Evolutionary conservation across 2,329 filamentous ascomycete species (phyloP).

Genomic region (Xylaria sp.): DNA sequence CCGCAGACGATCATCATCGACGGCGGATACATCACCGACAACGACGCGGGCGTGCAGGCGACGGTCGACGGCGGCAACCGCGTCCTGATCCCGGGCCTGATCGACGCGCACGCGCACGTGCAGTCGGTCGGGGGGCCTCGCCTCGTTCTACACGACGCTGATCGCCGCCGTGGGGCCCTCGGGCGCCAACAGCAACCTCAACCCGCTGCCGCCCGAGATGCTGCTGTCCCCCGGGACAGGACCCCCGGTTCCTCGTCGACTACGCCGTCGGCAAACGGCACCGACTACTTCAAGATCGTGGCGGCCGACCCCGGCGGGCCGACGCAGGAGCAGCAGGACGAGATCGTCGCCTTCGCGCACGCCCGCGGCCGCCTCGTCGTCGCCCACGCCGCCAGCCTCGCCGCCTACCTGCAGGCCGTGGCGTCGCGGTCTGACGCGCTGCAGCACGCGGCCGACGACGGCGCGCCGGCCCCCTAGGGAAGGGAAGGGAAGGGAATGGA

Average conservation of each 20-base stretch:
- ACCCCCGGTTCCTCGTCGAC: slow-evolving; percentile 19
- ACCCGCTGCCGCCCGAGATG: slow-evolving; percentile 13
- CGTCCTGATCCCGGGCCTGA: slow-evolving; percentile 36
- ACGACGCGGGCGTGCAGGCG: slow-evolving; percentile 7
- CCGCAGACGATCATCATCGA: slow-evolving; percentile 22
- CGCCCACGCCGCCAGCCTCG: slow-evolving; percentile 23
- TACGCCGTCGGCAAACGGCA: slow-evolving; percentile 27
- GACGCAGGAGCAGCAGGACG: slow-evolving; percentile 26
- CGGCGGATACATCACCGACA: slow-evolving; percentile 20
- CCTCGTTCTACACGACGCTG: slow-evolving; percentile 18
- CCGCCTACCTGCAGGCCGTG: slow-evolving; percentile 23
- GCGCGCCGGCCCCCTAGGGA: too few species aligned
- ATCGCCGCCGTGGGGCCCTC: slow-evolving; percentile 14
- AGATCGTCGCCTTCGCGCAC: slow-evolving; percentile 23
- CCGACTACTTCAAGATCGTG: slow-evolving; percentile 27
- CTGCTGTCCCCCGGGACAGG: slow-evolving; percentile 15
- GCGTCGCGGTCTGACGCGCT: slow-evolving; percentile 24
- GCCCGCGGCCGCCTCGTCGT: slow-evolving; percentile 21
- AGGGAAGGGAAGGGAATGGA: too few species aligned
- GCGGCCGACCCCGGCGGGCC: slow-evolving; percentile 15
- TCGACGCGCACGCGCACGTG: slow-evolving; percentile 36
- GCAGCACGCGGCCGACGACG: slow-evolving; percentile 32
- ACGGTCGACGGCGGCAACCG: slow-evolving; percentile 30
- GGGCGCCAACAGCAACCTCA: slow-evolving; percentile 15
- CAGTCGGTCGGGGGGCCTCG: slow-evolving; percentile 22